These are phyloP conservation scores for Hydnomerulius pinastri DNA, from an alignment of 768 basidiomycete species.

Conservation along the genomic window DNA sequence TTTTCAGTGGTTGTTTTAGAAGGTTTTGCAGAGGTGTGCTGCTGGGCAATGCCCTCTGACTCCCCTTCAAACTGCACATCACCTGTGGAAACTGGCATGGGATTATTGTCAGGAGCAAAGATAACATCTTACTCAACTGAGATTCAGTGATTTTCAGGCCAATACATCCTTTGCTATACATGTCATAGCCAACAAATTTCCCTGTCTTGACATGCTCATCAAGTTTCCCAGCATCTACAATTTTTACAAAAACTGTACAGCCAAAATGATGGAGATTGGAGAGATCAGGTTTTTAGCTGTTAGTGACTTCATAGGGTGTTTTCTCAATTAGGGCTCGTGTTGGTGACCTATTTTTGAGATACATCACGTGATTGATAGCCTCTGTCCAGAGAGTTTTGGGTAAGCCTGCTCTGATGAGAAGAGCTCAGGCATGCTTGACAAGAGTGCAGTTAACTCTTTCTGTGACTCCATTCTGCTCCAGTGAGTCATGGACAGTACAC, in stretches of 20 bases:
- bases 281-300: conserved; percentile 29
- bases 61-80: conserved; percentile 17
- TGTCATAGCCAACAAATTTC: conserved; percentile 14
- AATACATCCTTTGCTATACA: conserved; percentile 19
- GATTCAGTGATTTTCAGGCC: conserved; percentile 13
- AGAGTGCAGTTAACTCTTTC: conserved; percentile 28
- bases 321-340: conserved; percentile 15
- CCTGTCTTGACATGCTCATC: conserved; percentile 5
- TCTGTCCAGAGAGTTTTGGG: conserved; percentile 29
- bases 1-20: not conserved
- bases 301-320: conserved; percentile 27
- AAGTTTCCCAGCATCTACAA: conserved; percentile 12
- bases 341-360: conserved; percentile 23
- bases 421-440: conserved; percentile 16
- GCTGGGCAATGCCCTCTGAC: not conserved
- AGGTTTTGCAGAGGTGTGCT: not conserved
- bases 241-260: conserved; percentile 13
- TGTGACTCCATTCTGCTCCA: conserved; percentile 29
- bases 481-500: conserved; percentile 26
- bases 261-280: conserved; percentile 20
- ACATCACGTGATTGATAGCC: conserved; percentile 19
- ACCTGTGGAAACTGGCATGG: not conserved
- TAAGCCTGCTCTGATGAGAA: conserved; percentile 17
- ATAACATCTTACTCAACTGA: conserved; percentile 16
- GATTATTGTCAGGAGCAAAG: conserved; percentile 4